phyloP scores from a whole-genome alignment of 2,329 filamentous ascomycete genomes.

The Lachnellula cervina region DNA sequence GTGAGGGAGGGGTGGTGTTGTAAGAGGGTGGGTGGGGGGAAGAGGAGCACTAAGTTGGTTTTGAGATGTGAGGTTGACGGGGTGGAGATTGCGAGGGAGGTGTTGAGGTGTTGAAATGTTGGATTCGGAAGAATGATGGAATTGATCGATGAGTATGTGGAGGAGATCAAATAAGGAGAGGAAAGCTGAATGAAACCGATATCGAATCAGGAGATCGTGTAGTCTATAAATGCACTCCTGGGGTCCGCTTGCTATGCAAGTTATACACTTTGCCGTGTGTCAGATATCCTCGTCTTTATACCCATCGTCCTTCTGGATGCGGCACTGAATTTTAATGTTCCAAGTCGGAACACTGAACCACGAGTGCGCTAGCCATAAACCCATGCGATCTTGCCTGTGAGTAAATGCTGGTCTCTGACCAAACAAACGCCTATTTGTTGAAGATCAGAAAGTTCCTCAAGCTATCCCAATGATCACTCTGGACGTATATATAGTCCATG shows the following conservation, averaged over 20 bases:
- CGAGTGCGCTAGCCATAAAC: too few relatives aligned
- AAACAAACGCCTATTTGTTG: conserved; percentile 52
- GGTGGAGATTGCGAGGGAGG: neutral
- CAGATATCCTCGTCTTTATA: neutral
- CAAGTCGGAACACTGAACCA: too few relatives aligned
- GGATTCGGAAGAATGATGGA: neutral
- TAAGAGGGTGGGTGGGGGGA: neutral
- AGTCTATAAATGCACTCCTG: conserved; percentile 10
- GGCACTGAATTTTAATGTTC: too few relatives aligned
- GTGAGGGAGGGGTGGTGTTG: neutral
- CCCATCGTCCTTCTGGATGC: neutral
- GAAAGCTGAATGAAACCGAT: neutral
- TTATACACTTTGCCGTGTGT: neutral
- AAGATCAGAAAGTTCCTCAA: conserved; percentile 80
- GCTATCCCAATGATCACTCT: conserved; percentile 86
- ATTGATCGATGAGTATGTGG: neutral
- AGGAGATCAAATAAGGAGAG: neutral
- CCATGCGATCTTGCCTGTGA: too few relatives aligned
- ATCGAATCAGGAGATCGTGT: conserved; percentile 7
- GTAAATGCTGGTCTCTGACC: neutral
- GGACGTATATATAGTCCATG: conserved; percentile 95
- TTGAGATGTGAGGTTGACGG: neutral
- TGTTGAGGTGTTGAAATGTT: neutral
- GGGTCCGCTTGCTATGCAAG: conserved; percentile 6
- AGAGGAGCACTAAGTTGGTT: neutral